Conservation (phyloP, 2,329 filamentous ascomycete species). For the Akanthomyces uredinophilus region DNA sequence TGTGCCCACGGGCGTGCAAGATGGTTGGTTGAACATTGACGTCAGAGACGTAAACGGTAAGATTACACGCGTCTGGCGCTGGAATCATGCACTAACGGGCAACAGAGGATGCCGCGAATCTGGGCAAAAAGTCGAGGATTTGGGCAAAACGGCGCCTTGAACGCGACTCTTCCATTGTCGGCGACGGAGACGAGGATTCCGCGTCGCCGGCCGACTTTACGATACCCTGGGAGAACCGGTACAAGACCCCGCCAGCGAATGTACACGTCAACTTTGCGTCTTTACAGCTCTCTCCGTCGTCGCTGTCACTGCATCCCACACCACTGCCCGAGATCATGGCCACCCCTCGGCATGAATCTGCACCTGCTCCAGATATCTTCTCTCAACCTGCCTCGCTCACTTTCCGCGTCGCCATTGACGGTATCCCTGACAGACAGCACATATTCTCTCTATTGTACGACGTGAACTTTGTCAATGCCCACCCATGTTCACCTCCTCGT, state of each 20-base stretch:
- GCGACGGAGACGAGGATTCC: constrained; percentile 48
- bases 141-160: constrained; percentile 58
- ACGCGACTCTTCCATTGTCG: constrained; percentile 55
- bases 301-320: constrained; percentile 41
- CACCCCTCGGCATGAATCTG: constrained; percentile 33
- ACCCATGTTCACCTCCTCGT: constrained; percentile 56
- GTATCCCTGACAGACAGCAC: constrained; percentile 36
- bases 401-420: constrained; percentile 33
- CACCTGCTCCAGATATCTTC: constrained; percentile 28
- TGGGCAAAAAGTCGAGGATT: constrained; percentile 52
- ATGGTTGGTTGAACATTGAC: constrained; percentile 57
- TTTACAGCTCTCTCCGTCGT: constrained; percentile 43
- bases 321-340: constrained; percentile 37
- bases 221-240: constrained; percentile 53
- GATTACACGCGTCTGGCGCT: constrained; percentile 16
- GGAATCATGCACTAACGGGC: not conserved
- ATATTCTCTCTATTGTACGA: constrained; percentile 49
- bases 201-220: constrained; percentile 59
- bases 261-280: constrained; percentile 45
- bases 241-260: constrained; percentile 42
- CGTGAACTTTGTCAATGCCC: constrained; percentile 60
- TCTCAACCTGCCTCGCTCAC: constrained; percentile 32
- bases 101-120: constrained; percentile 43
- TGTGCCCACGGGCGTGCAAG: constrained; percentile 43
- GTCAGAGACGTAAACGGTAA: constrained; percentile 49